Conservation (phyloP, 345 rosid genomes). For the Rubroshorea leprosula region DNA sequence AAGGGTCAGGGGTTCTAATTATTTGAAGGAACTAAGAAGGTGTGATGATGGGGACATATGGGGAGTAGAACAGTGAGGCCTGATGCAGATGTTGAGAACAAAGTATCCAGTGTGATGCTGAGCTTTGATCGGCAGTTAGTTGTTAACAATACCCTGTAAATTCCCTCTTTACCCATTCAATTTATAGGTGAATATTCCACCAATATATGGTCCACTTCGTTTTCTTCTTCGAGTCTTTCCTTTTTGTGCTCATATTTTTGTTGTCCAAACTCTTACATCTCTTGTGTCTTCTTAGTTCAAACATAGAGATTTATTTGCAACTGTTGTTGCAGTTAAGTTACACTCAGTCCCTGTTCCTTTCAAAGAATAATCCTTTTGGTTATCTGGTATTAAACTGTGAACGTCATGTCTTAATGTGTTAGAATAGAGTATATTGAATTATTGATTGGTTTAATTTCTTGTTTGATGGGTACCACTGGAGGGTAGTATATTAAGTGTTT, state of each 20-base stretch:
- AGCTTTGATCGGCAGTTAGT: constrained; percentile 32
- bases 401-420: too few relatives aligned
- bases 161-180: constrained; percentile 7
- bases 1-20: constrained; percentile 13
- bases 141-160: constrained; percentile 28
- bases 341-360: not conserved
- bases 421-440: too few relatives aligned
- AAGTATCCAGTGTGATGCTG: constrained; percentile 31
- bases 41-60: constrained; percentile 18
- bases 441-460: not conserved
- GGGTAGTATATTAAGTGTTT: not conserved
- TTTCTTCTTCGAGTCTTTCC: not conserved
- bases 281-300: too few relatives aligned
- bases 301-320: too few relatives aligned
- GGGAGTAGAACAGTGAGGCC: constrained; percentile 14
- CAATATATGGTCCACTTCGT: not conserved
- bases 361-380: too few relatives aligned
- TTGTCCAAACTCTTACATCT: too few relatives aligned
- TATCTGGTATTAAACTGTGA: too few relatives aligned
- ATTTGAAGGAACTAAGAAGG: constrained; percentile 15
- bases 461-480: not conserved
- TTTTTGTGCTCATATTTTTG: too few relatives aligned
- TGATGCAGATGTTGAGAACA: constrained; percentile 32
- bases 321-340: not conserved
- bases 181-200: not conserved